Base-by-base conservation (phyloP, 179 eudicot species). In the Silene noctiflora region DNA sequence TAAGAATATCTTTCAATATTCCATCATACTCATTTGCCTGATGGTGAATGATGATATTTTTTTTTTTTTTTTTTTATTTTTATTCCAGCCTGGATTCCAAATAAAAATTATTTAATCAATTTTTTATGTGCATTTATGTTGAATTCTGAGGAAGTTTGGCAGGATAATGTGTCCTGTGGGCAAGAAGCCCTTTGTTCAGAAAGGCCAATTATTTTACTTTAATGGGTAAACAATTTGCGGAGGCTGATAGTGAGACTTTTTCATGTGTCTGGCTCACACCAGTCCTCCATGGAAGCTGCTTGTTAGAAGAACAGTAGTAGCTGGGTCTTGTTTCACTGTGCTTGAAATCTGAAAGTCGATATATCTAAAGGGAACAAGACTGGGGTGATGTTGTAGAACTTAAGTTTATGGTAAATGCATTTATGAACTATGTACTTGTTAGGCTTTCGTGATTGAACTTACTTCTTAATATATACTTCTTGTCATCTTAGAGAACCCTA, bases 261-360 rank as follows among this genome's bases (percentile, higher is more conserved):
- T 63, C 39, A 11, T 22, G 16, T 12, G 24, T 27, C 35, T 11
- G 17, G 27, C 39, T 11, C 33, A 9, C 16, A 63, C 33, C 31
- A 63, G 67, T 42, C 12, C 48, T 42, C 48, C 67, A 12, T 1
- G 33, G 35, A 11, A 25, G 67, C 31, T 24, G 35, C 31, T 27
- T 27, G 67, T 63, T 10, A 24, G 17, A 67, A 35, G 71, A 67
- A n/a, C 42, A 67, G 51, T 39, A 14, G 71, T 67, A 67, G 48
- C 10, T 42, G 48, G 42, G 44, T 21, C 17, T 39, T 68, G 72
- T 68, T 68, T 19, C 27, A 14, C 55, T 42, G 17, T 68, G 17
- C 53, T 42, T 42, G 16, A 10, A 33, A 5, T 14, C 5, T 14
- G 19, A 25, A 65, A 29, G 69, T 65, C 53, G 12, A 46, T 46